A percentile compares a stretch with the other conserved stretches of the same genome.
phyloP scores from a whole-genome alignment of 805 yeast genomes.

The Monosporozyma servazzii region DNA sequence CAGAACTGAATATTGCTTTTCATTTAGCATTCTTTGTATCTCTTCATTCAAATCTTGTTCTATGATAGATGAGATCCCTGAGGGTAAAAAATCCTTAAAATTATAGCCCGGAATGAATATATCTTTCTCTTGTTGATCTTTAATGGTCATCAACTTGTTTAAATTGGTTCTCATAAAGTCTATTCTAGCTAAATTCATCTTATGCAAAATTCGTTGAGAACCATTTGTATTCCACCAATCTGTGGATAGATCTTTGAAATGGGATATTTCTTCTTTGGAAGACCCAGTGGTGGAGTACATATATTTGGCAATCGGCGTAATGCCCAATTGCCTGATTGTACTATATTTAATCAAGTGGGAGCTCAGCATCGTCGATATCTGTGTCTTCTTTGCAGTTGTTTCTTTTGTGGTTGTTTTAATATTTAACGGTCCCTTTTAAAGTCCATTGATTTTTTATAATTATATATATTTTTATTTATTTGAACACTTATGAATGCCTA shows the following conservation, averaged over 20 bases:
- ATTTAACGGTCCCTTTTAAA: neutral
- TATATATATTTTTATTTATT: neutral
- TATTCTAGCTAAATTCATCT: slow-evolving; percentile 85
- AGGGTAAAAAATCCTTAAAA: slow-evolving; percentile 52
- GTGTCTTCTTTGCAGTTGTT: neutral
- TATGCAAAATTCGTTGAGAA: slow-evolving; percentile 85
- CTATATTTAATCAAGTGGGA: neutral
- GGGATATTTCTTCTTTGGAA: slow-evolving; percentile 55
- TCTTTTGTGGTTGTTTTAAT: neutral
- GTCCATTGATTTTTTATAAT: neutral
- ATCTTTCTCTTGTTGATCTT: slow-evolving; percentile 20
- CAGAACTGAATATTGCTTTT: slow-evolving; percentile 41
- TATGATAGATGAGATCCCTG: slow-evolving; percentile 39
- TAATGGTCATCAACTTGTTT: slow-evolving; percentile 19
- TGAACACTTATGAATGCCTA: neutral
- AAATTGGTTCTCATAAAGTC: slow-evolving; percentile 71
- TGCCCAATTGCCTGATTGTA: neutral
- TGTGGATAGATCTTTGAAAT: slow-evolving; percentile 80
- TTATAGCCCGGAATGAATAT: slow-evolving; percentile 75
- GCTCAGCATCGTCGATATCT: neutral
- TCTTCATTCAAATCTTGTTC: slow-evolving; percentile 45
- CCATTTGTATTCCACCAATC: slow-evolving; percentile 98
- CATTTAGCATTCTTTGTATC: slow-evolving; percentile 21
- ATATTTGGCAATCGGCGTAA: neutral
- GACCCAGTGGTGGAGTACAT: slow-evolving; percentile 9